Evolutionary conservation across 2,329 filamentous ascomycete genomes (phyloP), one percentile per base, ranked within the genome.

Genomic region (Fusarium anthophilum): DNA sequence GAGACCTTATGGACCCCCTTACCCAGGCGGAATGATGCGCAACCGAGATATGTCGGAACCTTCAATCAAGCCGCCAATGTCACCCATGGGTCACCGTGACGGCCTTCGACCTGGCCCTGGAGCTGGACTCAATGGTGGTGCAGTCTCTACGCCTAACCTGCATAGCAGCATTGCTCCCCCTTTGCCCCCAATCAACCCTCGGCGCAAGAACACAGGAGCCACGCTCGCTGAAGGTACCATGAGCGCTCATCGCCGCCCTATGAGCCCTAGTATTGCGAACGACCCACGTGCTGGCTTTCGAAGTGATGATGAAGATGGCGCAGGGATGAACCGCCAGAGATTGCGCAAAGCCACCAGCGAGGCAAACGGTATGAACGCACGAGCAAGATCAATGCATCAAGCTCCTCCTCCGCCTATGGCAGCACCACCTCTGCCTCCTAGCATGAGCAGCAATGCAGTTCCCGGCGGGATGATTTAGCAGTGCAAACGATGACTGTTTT

Each of bases 161-260:
- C 83, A 83, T 53, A 78, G 79, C 11, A 79, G 76, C 17, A 74
- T 78, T 32, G 83, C 82, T 5, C 88, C 89, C 6, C 89, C 89
- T 5, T 66, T 91, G 41, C 89, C 89, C 6, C 88, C 89, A 4
- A 88, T 91, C 78, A 91, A 91, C 76, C 89, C 89, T 35, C 84
- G 87, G 55, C 85, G 89, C 15, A 85, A 87, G 60, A 85, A 84
- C 14, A 80, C 84, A 15, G 79, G 83, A 6, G 77, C 48, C 3
- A 78, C 71, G 17, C 32, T 84, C n/a, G 82, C 81, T 17, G 81
- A 82, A 37, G 65, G 70, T 17, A 53, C 70, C n/a, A 70, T 69
- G 66, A 65, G 43, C 38, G 45, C 64, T 13, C 72, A 73, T 14
- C 76, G 72, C 43, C 59, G 68, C 30, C 74, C 71, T 48, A 79